Base-by-base conservation (phyloP, 768 basidiomycete genomes). In the Auricularia cornea region DNA sequence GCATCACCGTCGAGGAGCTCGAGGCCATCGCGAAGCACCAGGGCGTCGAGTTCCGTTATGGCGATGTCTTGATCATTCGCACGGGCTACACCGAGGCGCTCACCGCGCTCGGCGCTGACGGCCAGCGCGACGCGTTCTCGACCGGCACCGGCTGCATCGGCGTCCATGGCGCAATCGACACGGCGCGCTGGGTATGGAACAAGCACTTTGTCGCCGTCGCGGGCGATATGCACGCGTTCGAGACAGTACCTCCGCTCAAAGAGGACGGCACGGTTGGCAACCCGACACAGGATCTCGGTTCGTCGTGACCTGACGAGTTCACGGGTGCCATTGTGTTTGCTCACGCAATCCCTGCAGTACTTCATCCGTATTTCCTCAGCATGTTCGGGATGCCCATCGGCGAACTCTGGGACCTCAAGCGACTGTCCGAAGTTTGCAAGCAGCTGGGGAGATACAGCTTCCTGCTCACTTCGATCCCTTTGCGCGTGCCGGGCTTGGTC, bases 301-400 rank as follows among this genome's bases (percentile, higher is more conserved):
- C 29, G 30, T 18, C 18, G 30, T n/a, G n/a, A n/a, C n/a, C n/a
- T n/a, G n/a, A n/a, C n/a, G n/a, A n/a, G n/a, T n/a, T n/a, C n/a
- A n/a, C n/a, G n/a, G n/a, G n/a, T n/a, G n/a, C n/a, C n/a, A n/a
- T n/a, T n/a, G n/a, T n/a, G n/a, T n/a, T n/a, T n/a, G n/a, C n/a
- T n/a, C n/a, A n/a, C n/a, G n/a, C n/a, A n/a, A 30, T 62, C 32
- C 51, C 44, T 48, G 60, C 52, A 41, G 35, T 60, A 40, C 52
- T 64, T 51, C 52, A 67, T 51, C 60, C 20, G 8, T 60, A 11
- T 28, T 41, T 48, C 12, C 59, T 44, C 59, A 87, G 86, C 5
- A 72, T 87, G 16, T 88, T 85, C 83, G 87, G 87, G 3, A 87
- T 89, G 85, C 87, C 87, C 30, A 84, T 89, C 60, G 87, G 86